Evolutionary conservation across 495 filamentous ascomycete genomes (phyloP).

Genomic region (Xylaria bambusicola): DNA sequence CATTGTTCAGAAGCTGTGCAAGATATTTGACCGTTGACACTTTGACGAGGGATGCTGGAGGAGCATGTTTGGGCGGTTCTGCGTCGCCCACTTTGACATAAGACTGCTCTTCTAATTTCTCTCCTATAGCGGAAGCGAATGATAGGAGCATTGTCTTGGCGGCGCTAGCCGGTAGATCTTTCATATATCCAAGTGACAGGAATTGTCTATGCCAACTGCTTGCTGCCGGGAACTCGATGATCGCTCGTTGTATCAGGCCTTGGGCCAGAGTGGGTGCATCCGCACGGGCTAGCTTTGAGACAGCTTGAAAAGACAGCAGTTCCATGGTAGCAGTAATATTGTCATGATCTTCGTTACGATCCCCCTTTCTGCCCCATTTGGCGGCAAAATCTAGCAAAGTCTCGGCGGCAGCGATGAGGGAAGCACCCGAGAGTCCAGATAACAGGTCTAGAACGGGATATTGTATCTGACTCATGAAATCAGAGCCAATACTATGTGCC

Average conservation of each 20-base stretch:
- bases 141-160: conserved; percentile 26
- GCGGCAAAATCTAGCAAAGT: conserved; percentile 21
- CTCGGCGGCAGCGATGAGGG: conserved; percentile 20
- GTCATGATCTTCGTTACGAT: conserved; percentile 19
- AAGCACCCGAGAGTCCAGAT: conserved; percentile 16
- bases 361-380: conserved; percentile 14
- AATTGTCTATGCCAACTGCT: conserved; percentile 40
- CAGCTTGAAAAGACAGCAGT: conserved; percentile 23
- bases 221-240: conserved; percentile 36
- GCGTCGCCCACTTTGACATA: conserved; percentile 21
- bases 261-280: conserved; percentile 30
- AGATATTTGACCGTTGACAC: conserved; percentile 42
- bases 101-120: conserved; percentile 30
- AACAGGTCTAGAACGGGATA: conserved; percentile 12
- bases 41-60: conserved; percentile 30
- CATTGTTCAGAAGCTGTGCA: conserved; percentile 36
- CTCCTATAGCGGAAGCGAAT: conserved; percentile 29
- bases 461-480: conserved; percentile 18
- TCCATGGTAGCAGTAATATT: conserved; percentile 18
- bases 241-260: conserved; percentile 26
- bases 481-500: conserved; percentile 19
- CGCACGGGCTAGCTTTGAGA: conserved; percentile 25
- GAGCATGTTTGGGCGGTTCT: conserved; percentile 15
- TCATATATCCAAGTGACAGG: conserved; percentile 26
- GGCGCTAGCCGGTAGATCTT: conserved; percentile 25